A percentile compares a stretch with the other conserved stretches of the same genome.
These are phyloP conservation scores for Aureobasidium sp. DNA, from an alignment of 2,329 filamentous ascomycete genomes.

Conservation along the genomic window DNA sequence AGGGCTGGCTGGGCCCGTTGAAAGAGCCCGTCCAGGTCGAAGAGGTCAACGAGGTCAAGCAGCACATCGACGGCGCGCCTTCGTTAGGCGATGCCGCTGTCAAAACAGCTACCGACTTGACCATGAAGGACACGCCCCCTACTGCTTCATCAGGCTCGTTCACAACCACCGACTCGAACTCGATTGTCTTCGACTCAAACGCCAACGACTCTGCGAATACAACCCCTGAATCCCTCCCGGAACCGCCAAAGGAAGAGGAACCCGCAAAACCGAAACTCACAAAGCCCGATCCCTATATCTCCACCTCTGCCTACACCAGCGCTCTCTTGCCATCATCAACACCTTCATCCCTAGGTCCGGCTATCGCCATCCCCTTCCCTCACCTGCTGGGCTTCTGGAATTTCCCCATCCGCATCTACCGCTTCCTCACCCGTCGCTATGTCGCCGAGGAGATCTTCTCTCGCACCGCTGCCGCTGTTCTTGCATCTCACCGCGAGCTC, in stretches of 20 bases:
- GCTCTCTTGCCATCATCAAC: constrained; percentile 56
- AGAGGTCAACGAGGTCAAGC: constrained; percentile 6
- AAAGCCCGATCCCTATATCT: constrained; percentile 67
- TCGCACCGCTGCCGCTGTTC: constrained; percentile 76
- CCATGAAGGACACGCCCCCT: constrained; percentile 7
- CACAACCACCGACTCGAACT: constrained; percentile 9
- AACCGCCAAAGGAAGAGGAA: constrained; percentile 32
- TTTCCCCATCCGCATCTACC: constrained; percentile 75
- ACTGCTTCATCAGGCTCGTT: constrained; percentile 26
- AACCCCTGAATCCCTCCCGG: constrained; percentile 7
- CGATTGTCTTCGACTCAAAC: constrained; percentile 17
- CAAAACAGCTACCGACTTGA: constrained; percentile 18
- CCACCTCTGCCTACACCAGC: constrained; percentile 60
- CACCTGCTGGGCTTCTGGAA: constrained; percentile 89
- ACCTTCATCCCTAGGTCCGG: constrained; percentile 65
- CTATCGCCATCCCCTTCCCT: constrained; percentile 66
- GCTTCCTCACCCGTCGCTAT: constrained; percentile 75
- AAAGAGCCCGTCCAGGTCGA: constrained; percentile 44
- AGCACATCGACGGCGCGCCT: constrained; percentile 18
- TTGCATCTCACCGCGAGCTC: constrained; percentile 46
- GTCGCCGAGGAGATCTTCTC: constrained; percentile 85
- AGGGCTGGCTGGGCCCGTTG: constrained; percentile 89
- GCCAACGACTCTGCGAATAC: constrained; percentile 1
- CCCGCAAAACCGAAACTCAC: constrained; percentile 40
- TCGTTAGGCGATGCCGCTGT: constrained; percentile 24